Conservation (phyloP, 2,329 filamentous ascomycete species). For the Cladosporium colombiae region DNA sequence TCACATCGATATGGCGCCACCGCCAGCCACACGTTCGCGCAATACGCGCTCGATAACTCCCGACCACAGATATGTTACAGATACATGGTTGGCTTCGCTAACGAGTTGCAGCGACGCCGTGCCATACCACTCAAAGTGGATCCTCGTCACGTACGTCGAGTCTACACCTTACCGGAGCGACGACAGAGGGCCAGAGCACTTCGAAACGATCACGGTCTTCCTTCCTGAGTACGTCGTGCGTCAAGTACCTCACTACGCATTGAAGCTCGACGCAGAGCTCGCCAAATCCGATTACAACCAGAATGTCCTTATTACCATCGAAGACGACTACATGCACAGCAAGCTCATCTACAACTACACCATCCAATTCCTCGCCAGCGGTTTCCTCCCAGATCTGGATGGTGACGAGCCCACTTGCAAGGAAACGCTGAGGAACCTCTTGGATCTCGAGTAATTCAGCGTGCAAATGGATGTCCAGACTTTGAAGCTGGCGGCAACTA, state of each 20-base stretch:
- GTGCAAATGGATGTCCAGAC: not conserved
- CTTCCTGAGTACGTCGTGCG: not conserved
- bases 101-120: not conserved
- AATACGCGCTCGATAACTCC: not conserved
- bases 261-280: not conserved
- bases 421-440: not conserved
- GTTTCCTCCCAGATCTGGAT: not conserved
- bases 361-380: constrained; percentile 12
- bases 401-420: not conserved
- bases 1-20: not conserved
- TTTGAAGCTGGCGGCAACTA: not conserved
- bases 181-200: not conserved
- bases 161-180: not conserved
- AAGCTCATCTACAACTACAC: not conserved
- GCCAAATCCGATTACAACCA: not conserved
- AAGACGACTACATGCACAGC: not conserved
- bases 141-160: not conserved
- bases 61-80: not conserved
- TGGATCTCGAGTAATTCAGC: not conserved
- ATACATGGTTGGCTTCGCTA: not conserved
- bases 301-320: not conserved
- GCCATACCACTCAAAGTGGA: not conserved
- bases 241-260: not conserved
- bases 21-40: not conserved
- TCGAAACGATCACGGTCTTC: not conserved